Base-by-base conservation (phyloP, 805 yeast species). In the Hanseniaspora pseudoguilliermondii region DNA sequence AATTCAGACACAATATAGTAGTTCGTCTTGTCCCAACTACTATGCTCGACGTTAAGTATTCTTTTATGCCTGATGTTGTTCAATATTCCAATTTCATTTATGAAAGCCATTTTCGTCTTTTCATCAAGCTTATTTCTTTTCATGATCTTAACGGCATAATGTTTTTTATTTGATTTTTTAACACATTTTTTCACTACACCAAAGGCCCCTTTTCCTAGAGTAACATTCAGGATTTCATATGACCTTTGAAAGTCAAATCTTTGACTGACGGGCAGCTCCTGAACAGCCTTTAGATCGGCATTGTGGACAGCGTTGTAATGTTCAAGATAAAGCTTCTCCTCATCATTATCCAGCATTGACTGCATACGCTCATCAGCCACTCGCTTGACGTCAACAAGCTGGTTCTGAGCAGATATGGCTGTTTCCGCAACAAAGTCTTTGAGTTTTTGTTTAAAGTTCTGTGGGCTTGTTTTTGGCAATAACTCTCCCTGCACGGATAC, bases 161-260 rank as follows among this genome's bases (percentile, higher is more conserved):
- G 79, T 60, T 82, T 81, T 15, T 97, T 97, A 0, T 95, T 81
- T 7, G 79, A 69, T 59, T 97, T 77, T 64, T 89, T 93, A 0
- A 90, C 81, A 5, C 95, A 96, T 65, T 87, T 87, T 61, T 88
- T 84, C 32, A 93, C 98, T 1, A 90, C 85, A 6, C 97, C 97
- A 75, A 91, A 91, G 10, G 97, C 97, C n/a, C 98, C 98, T 63
- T 88, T 93, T 0, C 98, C 98, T 1, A 91, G 86, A 16, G 86
- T 82, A 63, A 86, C 95, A 65, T 84, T 86, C 58, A 83, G n/a
- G 7, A 46, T 15, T 20, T 46, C 39, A 46, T 32, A 46, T 8
- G 18, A 18, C 20, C 39, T 29, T 13, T 29, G 27, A 20, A 46
- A 46, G 15, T 46, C 49, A 34, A 1, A 42, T 29, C 34, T 43